Base-by-base conservation (phyloP, 2,329 filamentous ascomycete genomes). In the Curvularia verruculosa region DNA sequence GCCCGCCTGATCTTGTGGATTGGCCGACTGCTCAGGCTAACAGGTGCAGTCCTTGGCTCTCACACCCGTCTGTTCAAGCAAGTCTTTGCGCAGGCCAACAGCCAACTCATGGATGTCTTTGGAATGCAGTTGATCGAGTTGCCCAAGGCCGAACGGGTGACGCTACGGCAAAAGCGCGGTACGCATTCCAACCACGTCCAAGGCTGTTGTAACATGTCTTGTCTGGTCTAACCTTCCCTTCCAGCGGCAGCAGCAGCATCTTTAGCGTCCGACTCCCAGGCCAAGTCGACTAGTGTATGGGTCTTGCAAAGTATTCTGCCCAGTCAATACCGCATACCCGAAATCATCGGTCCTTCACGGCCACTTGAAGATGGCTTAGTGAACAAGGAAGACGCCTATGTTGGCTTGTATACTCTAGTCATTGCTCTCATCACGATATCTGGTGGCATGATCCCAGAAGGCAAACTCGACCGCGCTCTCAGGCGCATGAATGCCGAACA, bases 51-150 rank as follows among this genome's bases (percentile, higher is more conserved):
- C 0, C 85, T 96, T 9, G 90, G 89, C 0, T 79, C 84, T 18
- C 83, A 87, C 44, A 84, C 86, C 6, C 83, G 89, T 29, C 81
- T 87, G 34, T 98, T 97, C 75, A 92, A 87, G 72, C 75, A 79
- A 12, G 86, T 97, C 3, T 97, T 96, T 69, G 84, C 85, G 0
- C 81, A 84, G 39, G 91, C 94, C 40, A 94, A 99, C 74, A 77
- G 80, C 31, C 85, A 90, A 64, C 80, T 99, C 36, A 81, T 83
- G 46, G 79, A 79, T 1, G 83, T 88, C 1, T 98, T 96, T 77
- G 95, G 95, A n/a, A 96, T 98, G 92, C 85, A 93, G 74, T 85
- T 99, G 82, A 83, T 86, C 3, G 93, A 97, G 77, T 81, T 98
- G 48, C 92, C 95, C 0, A 81, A 84, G 1, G 85, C 85, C 69